Evolutionary conservation across 345 rosid genomes (phyloP), one percentile per base, ranked within the genome.

Genomic region (Populus alba): DNA sequence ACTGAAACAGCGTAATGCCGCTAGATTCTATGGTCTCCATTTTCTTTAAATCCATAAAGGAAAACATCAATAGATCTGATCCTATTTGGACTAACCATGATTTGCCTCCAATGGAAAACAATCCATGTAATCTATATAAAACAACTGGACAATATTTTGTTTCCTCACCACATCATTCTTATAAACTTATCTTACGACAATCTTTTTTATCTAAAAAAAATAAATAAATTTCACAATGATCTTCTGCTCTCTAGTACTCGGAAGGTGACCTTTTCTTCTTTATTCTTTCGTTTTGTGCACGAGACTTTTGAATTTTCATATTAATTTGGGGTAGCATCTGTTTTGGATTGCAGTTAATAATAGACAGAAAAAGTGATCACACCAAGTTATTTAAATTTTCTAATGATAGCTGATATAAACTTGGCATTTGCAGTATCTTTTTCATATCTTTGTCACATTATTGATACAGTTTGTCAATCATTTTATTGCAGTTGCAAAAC

Each of bases 401-500:
- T 41, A 7, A 33, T 38, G 20, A 43, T 41, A 39, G 25, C 20
- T 16, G 69, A 23, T 59, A 37, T 53, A 10, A 17, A 70, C 37
- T 20, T 12, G 8, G n/a, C 35, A 41, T 57, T 25, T 25, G 31
- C 37, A 25, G 23, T 69, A 16, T 25, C 27, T 15, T 25, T 25
- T 33, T 25, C 67, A 6, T 76, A 27, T 41, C 68, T 38, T n/a
- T 74, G 38, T 35, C 55, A 3, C 39, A 23, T 49, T 43, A 31
- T 76, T 77, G 68, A 77, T 79, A 12, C 49, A 29, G 66, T 75
- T 70, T 25, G 23, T 20, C 72, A 27, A 55, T 73, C 77, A 11
- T 38, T 38, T 77, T 49, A 65, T 76, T 91, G 92, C 97, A 96
- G 98, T 68, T 96, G 99, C 86, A 82, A 85, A 85, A 79, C 89